These are phyloP conservation scores for Ceratocystis diversiconidia DNA, from an alignment of 2,329 filamentous ascomycete species.

Conservation along the genomic window DNA sequence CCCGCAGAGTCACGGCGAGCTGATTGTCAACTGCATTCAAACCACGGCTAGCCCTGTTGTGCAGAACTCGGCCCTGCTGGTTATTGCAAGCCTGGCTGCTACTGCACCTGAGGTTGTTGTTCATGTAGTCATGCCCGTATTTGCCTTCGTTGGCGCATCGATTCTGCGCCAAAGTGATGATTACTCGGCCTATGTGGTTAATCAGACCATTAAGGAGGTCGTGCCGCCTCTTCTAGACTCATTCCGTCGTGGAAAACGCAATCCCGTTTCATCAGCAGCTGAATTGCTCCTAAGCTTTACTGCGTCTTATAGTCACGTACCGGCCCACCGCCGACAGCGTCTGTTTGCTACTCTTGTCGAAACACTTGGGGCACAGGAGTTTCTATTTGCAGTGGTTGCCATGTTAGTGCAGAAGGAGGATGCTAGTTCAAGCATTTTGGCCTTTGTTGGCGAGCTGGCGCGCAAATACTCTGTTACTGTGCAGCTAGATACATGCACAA, in stretches of 20 bases:
- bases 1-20: constrained; percentile 68
- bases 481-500: constrained; percentile 66
- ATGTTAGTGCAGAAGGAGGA: constrained; percentile 78
- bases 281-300: constrained; percentile 92
- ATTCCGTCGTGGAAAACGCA: constrained; percentile 64
- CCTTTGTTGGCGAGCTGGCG: constrained; percentile 63
- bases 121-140: constrained; percentile 97
- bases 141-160: constrained; percentile 92
- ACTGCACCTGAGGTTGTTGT: constrained; percentile 82
- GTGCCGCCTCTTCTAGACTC: constrained; percentile 83
- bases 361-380: constrained; percentile 73
- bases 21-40: constrained; percentile 87
- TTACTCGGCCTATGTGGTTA: constrained; percentile 90
- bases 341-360: constrained; percentile 75
- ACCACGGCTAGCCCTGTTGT: constrained; percentile 85
- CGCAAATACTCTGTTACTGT: constrained; percentile 56
- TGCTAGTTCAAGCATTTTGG: constrained; percentile 51
- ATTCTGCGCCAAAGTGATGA: constrained; percentile 87
- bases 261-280: constrained; percentile 64
- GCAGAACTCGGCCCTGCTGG: constrained; percentile 75
- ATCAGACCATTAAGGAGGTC: constrained; percentile 86
- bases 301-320: constrained; percentile 91
- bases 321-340: constrained; percentile 65
- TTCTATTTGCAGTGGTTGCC: constrained; percentile 71
- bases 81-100: constrained; percentile 75